Evolutionary conservation across 2,329 filamentous ascomycete genomes (phyloP), one percentile per base, ranked within the genome.

Genomic region (Aspergillus oerlinghausenensis): DNA sequence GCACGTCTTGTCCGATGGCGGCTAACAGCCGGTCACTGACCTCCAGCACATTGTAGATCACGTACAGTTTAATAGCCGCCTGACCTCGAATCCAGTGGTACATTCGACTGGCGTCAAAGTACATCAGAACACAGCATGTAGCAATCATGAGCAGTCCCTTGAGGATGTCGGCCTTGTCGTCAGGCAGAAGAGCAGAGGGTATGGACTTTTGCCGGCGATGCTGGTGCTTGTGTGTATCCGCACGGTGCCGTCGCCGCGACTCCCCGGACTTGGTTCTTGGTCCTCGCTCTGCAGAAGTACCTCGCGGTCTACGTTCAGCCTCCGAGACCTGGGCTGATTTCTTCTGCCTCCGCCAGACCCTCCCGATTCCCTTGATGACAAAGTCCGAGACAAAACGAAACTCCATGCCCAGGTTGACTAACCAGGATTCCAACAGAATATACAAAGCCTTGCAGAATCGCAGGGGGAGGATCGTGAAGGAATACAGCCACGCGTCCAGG

Each of bases 11-110:
- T 0, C 94, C 94, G 2, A 99, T 81, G 0, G 94, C 93, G 0
- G 91, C 91, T 29, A 97, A 84, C 0, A 99, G 82, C 7, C 92
- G 88, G 73, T 99, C 94, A 54, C 89, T 89, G 1, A 87, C 86
- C 75, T 99, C 94, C 4, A 99, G 84, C 35, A 97, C 90, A 69
- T 99, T 99, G 80, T 96, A 99, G 55, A 99, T 97, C 57, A 99
- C 94, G 72, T 99, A 99, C 10, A 99, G 83, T 71, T 99, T 99
- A 77, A 99, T 97, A 7, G 93, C 92, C 1, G 92, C 93, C 73
- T 99, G 94, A 0, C 92, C 94, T 49, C 93, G 88, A 65, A 99
- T 96, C 67, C 92, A 92, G 73, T 99, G 94, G 69, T 99, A 99
- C 90, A 97, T 97, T 52, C 92, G 86, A 70, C 92, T 97, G 5